A percentile compares a stretch with the other conserved stretches of the same genome.
Conservation (phyloP, 192 early-diverging fungal genomes). For the Coemansia sp. region DNA sequence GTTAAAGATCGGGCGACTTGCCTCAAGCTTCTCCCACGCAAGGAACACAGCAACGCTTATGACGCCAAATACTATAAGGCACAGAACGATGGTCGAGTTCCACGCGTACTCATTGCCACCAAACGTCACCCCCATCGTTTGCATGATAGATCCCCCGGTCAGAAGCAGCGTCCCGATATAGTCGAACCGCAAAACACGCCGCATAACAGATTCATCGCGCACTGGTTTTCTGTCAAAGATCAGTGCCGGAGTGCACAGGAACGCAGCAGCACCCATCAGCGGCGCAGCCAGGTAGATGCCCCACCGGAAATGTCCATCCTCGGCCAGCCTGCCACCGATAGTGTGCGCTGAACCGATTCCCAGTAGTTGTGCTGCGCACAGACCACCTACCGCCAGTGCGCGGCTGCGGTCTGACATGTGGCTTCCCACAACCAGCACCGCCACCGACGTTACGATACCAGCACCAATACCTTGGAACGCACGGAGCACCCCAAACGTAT, state of each 20-base stretch:
- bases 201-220: slow-evolving; percentile 21
- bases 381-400: slow-evolving; percentile 23
- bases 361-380: slow-evolving; percentile 42
- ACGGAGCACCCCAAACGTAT: slow-evolving; percentile 37
- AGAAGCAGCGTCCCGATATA: slow-evolving; percentile 36
- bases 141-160: slow-evolving; percentile 35
- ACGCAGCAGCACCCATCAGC: slow-evolving; percentile 23
- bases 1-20: slow-evolving; percentile 41
- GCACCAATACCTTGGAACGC: slow-evolving; percentile 48
- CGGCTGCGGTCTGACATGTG: slow-evolving; percentile 35
- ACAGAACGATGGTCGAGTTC: slow-evolving; percentile 42
- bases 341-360: slow-evolving; percentile 43
- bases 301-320: slow-evolving; percentile 42
- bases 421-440: slow-evolving; percentile 16
- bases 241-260: slow-evolving; percentile 47
- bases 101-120: slow-evolving; percentile 54
- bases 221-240: slow-evolving; percentile 10
- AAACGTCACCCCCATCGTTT: slow-evolving; percentile 40
- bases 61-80: slow-evolving; percentile 46
- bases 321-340: slow-evolving; percentile 43
- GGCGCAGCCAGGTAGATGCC: slow-evolving; percentile 40
- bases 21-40: slow-evolving; percentile 26
- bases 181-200: slow-evolving; percentile 32
- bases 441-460: slow-evolving; percentile 29
- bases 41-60: slow-evolving; percentile 32